phyloP scores from a whole-genome alignment of 805 yeast species.

The Pichia deserticola region DNA sequence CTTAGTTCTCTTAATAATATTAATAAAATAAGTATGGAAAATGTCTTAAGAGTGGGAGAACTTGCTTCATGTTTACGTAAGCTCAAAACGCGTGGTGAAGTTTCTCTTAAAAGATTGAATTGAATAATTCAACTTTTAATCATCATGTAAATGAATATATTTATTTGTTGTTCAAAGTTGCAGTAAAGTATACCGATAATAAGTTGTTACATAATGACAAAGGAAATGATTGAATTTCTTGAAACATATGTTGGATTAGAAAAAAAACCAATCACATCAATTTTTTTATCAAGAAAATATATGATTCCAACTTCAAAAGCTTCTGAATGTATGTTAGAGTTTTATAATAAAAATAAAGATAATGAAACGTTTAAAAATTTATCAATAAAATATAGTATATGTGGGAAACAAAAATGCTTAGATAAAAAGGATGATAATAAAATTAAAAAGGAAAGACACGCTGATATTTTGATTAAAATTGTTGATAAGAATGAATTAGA shows the following conservation, averaged over 20 bases:
- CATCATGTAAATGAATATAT: too few relatives aligned
- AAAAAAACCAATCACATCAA: conserved; percentile 21
- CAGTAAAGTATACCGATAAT: neutral
- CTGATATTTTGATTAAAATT: conserved; percentile 7
- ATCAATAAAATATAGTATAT: conserved; percentile 12
- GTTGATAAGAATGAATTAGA: conserved; percentile 12
- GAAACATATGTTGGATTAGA: conserved; percentile 3
- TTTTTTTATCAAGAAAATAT: conserved; percentile 17
- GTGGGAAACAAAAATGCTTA: conserved; percentile 2
- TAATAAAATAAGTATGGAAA: too few relatives aligned
- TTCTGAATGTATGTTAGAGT: conserved; percentile 16
- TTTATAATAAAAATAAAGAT: conserved; percentile 13
- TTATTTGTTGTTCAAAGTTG: too few relatives aligned
- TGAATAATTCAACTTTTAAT: too few relatives aligned
- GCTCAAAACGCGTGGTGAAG: too few relatives aligned
- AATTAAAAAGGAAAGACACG: neutral
- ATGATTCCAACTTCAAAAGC: conserved; percentile 16
- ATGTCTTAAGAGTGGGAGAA: too few relatives aligned
- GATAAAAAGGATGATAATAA: neutral
- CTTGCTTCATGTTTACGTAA: too few relatives aligned
- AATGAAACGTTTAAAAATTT: conserved; percentile 12
- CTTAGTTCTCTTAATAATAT: too few relatives aligned
- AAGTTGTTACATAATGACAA: neutral
- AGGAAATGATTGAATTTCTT: neutral
- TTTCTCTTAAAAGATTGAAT: too few relatives aligned